Conservation (phyloP, 164 flowering plant genomes). For the grape (Vitis vinifera) region DNA sequence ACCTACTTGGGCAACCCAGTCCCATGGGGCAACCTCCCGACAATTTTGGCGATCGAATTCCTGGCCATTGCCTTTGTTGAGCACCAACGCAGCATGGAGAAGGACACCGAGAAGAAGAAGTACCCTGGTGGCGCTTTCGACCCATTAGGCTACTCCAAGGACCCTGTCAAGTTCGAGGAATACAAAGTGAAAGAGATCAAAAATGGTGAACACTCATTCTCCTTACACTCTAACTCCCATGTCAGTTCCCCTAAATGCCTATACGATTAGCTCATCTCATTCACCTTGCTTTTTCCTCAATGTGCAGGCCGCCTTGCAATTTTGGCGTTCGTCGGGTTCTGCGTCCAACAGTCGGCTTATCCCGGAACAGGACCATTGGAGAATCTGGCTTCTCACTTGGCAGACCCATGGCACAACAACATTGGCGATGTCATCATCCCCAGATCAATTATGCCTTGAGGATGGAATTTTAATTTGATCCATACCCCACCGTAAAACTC, state of each 20-base stretch:
- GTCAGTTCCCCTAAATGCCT: too few species aligned
- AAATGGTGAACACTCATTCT: constrained; percentile 52
- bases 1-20: constrained; percentile 95
- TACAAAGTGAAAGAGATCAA: constrained; percentile 90
- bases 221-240: too few species aligned
- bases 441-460: constrained; percentile 39
- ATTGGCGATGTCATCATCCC: constrained; percentile 88
- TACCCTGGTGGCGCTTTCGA: constrained; percentile 99
- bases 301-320: constrained; percentile 77
- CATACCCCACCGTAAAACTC: constrained; percentile 13
- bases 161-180: constrained; percentile 84
- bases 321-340: constrained; percentile 94
- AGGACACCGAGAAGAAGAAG: constrained; percentile 93
- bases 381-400: constrained; percentile 96
- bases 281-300: too few species aligned
- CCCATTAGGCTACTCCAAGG: constrained; percentile 95
- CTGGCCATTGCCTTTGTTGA: constrained; percentile 84
- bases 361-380: constrained; percentile 99
- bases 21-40: constrained; percentile 97
- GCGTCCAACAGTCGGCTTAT: constrained; percentile 91
- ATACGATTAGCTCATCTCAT: too few species aligned
- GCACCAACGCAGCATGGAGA: constrained; percentile 98
- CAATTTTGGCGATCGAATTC: constrained; percentile 84
- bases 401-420: constrained; percentile 99
- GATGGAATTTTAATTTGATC: neutral